Base-by-base conservation (phyloP, 306 rosid species). In the Citrullus amarus region DNA sequence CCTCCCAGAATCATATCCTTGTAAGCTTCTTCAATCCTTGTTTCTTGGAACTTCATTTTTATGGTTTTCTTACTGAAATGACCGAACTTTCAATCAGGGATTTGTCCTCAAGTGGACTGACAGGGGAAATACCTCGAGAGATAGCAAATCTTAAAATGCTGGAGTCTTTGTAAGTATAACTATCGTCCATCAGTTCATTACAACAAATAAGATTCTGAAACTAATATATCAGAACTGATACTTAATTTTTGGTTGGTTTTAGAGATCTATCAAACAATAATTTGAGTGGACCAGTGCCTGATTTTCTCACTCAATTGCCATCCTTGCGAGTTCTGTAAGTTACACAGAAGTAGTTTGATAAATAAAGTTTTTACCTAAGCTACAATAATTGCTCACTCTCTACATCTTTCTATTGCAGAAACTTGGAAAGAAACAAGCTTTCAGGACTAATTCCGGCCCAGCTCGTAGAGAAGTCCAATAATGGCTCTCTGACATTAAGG, bases 231-330 rank as follows among this genome's bases (percentile, higher is more conserved):
- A 16, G 44, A 32, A 30, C 36, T 6, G 32, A 63, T 32, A 14
- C 44, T 76, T 34, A n/a, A 41, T 55, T 43, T 32, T 68, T 72
- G 46, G 32, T 32, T 67, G 18, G 51, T 81, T 76, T 36, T 84
- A 88, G 91, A 83, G 89, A 84, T 86, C 53, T 86, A 74, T 88
- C 89, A 70, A 51, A 82, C 78, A 88, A 88, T 79, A 80, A 13
- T 38, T 79, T 88, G 38, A 79, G 75, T 3, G 90, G 90, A 72
- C 14, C 72, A 17, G 48, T 88, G 18, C 90, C 90, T 15, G 86
- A 80, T 28, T 88, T 86, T 83, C 80, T 87, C 61, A 51, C 83
- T 63, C 74, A 83, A 32, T 60, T 86, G 83, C 79, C 82, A 56
- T 7, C 9, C 61, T 80, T 86, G 78, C 82, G 32, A 69, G 13